Conservation (phyloP, 371 early-diverging fungal genomes). For the Choanephora cucurbitarum region DNA sequence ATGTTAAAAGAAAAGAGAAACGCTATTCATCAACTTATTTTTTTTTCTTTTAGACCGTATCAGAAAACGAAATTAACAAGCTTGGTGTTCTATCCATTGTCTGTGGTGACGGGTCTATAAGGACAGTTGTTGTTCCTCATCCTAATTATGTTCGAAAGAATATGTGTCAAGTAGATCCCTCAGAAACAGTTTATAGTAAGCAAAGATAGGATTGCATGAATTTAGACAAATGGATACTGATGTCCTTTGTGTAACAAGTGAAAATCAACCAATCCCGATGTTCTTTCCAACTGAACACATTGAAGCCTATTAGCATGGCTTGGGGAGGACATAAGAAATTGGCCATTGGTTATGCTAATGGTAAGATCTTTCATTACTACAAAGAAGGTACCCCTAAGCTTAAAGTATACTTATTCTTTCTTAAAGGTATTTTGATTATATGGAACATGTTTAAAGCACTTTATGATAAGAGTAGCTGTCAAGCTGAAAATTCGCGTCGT, state of each 20-base stretch:
- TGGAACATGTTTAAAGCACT: constrained; percentile 36
- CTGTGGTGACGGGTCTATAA: constrained; percentile 53
- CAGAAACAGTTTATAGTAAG: constrained; percentile 20
- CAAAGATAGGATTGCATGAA: neutral
- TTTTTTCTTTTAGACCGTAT: neutral
- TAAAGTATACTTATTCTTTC: neutral
- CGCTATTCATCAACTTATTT: neutral
- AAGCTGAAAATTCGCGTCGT: neutral
- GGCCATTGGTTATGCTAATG: constrained; percentile 6
- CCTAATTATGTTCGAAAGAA: constrained; percentile 30
- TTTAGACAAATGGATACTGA: too few relatives aligned
- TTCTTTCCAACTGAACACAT: neutral
- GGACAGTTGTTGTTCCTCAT: constrained; percentile 54
- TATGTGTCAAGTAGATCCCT: constrained; percentile 9
- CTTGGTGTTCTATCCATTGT: constrained; percentile 54
- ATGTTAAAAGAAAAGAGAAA: neutral
- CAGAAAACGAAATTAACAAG: constrained; percentile 17
- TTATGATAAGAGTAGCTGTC: neutral
- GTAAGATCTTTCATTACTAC: neutral
- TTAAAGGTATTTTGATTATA: constrained; percentile 23
- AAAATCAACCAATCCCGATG: constrained; percentile 14
- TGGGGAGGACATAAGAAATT: constrained; percentile 43
- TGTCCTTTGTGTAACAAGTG: constrained; percentile 7
- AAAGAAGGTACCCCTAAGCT: neutral
- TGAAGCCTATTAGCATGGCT: constrained; percentile 25